These are phyloP conservation scores for Penicillium argentinense DNA, from an alignment of 495 filamentous ascomycete species.

Conservation along the genomic window DNA sequence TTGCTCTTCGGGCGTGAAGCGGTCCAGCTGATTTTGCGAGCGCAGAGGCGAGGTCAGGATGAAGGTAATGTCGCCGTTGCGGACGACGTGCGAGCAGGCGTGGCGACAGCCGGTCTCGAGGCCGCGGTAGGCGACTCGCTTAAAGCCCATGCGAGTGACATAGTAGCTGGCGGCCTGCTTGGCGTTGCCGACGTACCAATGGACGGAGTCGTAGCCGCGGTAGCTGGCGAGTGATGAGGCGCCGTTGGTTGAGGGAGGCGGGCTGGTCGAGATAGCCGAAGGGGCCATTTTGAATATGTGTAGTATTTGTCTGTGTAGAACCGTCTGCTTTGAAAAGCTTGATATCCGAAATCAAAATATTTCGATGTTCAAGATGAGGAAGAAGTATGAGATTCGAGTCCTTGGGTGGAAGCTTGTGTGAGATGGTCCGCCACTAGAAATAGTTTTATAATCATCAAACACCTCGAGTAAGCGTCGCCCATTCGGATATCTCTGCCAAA, in stretches of 20 bases:
- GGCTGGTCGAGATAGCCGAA: slow-evolving; percentile 61
- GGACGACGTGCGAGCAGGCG: slow-evolving; percentile 76
- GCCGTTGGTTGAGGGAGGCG: slow-evolving; percentile 32
- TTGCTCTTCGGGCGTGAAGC: slow-evolving; percentile 55
- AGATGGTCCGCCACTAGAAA: background rate
- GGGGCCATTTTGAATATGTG: slow-evolving; percentile 61
- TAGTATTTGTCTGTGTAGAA: background rate
- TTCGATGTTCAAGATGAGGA: too few relatives aligned
- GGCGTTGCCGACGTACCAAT: slow-evolving; percentile 95
- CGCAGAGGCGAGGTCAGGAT: slow-evolving; percentile 81
- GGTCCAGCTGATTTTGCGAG: slow-evolving; percentile 47
- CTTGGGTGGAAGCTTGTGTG: too few relatives aligned
- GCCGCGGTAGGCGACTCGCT: slow-evolving; percentile 74
- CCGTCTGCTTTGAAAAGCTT: too few relatives aligned
- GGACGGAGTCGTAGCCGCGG: slow-evolving; percentile 82
- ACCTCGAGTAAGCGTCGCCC: slow-evolving; percentile 13
- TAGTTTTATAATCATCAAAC: background rate
- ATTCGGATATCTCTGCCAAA: slow-evolving; percentile 13
- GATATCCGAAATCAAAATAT: slow-evolving; percentile 1
- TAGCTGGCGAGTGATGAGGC: slow-evolving; percentile 52
- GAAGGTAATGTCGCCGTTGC: slow-evolving; percentile 75
- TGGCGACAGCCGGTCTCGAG: slow-evolving; percentile 81
- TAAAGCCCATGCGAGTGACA: slow-evolving; percentile 80
- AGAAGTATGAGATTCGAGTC: too few relatives aligned
- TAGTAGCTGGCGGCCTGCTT: slow-evolving; percentile 90